Evolutionary conservation across 805 yeast species (phyloP), one percentile per base, ranked within the genome.

Genomic region (Metschnikowia corniflorae): DNA sequence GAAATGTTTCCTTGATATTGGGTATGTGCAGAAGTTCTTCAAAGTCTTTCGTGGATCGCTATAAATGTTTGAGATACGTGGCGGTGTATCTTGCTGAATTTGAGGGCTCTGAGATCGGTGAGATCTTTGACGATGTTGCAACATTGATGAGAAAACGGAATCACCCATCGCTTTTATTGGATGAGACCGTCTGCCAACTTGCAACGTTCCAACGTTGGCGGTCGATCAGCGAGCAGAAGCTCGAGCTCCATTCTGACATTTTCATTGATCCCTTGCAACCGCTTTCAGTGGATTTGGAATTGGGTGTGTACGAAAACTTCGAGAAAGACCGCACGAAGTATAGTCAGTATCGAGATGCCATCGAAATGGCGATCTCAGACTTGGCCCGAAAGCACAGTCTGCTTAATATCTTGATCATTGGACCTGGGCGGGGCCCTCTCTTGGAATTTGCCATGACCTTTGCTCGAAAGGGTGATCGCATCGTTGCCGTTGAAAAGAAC

Each of bases 341-440:
- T 55, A 67, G 71, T 7, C 69, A 70, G 42, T 89, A 89, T 54
- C 80, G 72, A 40, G 49, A 61, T 18, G 95, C 95, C 1, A 75
- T 84, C 5, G 63, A 61, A 17, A 55, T 67, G 28, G 86, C 89
- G 0, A 40, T 83, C 3, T n/a, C 30, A 1, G 69, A 55, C 26
- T 34, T 30, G 37, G 23, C 26, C 10, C 19, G 8, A 9, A n/a
- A 8, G 8, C 17, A 38, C 6, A 32, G 39, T 6, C 7, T 2
- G 3, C 13, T 51, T 2, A 39, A 36, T 2, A 61, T 85, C 7
- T 69, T 83, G 4, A 71, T 89, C 2, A 78, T 83, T 2, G 97
- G 97, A 0, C 93, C 96, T 0, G 97, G 97, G 1, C 64, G 87
- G 29, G 97, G 97, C 1, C 89, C 91, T 0, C 59, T 89, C 19